Percentiles rank a stretch among this genome's conserved stretches.
phyloP scores from a whole-genome alignment of 108 stramenopile species.

The Nitzschia putrida region DNA sequence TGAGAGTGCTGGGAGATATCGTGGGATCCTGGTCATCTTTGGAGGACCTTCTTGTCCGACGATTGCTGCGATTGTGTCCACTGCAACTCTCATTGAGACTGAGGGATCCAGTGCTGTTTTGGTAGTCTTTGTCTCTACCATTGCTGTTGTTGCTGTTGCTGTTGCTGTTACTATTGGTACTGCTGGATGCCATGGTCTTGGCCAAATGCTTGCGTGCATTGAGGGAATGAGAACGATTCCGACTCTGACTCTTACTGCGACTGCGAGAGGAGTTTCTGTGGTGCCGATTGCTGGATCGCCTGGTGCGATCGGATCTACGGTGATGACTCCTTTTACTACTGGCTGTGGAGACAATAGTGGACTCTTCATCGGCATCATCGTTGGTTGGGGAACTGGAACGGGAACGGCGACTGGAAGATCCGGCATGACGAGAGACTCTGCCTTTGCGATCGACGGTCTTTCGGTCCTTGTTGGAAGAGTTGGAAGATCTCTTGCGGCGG shows the following conservation, averaged over 20 bases:
- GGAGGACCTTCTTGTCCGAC: too few relatives aligned
- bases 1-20: too few relatives aligned
- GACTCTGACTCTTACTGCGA: slow-evolving; percentile 19
- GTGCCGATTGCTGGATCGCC: neutral
- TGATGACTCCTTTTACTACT: neutral
- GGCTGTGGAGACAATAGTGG: slow-evolving; percentile 9
- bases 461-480: neutral
- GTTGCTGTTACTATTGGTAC: too few relatives aligned
- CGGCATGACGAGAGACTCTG: neutral
- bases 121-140: too few relatives aligned
- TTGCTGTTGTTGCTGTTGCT: too few relatives aligned
- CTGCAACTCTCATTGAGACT: too few relatives aligned
- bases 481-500: neutral
- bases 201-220: slow-evolving; percentile 2
- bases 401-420: neutral
- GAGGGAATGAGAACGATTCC: neutral
- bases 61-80: too few relatives aligned
- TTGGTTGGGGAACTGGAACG: slow-evolving; percentile 7
- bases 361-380: slow-evolving; percentile 3
- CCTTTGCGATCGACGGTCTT: neutral
- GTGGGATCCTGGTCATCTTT: too few relatives aligned
- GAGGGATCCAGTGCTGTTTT: too few relatives aligned
- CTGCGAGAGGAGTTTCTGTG: slow-evolving; percentile 11
- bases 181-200: neutral
- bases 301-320: neutral